phyloP scores from a whole-genome alignment of 2,329 filamentous ascomycete genomes.

The Camillea tinctor region DNA sequence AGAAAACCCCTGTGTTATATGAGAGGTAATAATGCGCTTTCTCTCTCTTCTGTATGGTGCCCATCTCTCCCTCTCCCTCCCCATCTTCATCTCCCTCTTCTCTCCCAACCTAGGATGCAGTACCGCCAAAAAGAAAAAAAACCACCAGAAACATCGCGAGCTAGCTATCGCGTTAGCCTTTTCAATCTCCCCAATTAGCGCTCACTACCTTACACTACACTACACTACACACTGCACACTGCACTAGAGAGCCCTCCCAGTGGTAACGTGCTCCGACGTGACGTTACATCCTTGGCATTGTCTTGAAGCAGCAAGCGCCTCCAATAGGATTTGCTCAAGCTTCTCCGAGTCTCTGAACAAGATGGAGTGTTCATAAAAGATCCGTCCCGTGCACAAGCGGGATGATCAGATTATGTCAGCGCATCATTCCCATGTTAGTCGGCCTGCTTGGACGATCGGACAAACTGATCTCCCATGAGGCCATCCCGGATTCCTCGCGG shows the following conservation, averaged over 20 bases:
- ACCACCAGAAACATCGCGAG: background rate
- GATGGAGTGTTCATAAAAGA: slow-evolving; percentile 4
- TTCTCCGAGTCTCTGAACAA: background rate
- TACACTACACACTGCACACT: too few species aligned
- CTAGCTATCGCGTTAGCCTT: background rate
- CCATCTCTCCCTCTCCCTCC: background rate
- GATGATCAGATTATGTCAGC: slow-evolving; percentile 12
- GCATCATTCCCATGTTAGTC: background rate
- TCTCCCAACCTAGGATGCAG: background rate
- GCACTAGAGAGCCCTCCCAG: slow-evolving; percentile 7
- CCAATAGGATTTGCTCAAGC: slow-evolving; percentile 12
- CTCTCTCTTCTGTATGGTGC: too few species aligned
- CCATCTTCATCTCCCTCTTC: background rate
- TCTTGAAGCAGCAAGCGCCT: slow-evolving; percentile 4
- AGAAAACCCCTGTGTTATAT: slow-evolving; percentile 9
- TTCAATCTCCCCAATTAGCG: slow-evolving; percentile 11
- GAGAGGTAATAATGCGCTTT: slow-evolving; percentile 10
- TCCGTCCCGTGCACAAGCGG: background rate
- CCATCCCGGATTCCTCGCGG: background rate
- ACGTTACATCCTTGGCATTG: slow-evolving; percentile 25
- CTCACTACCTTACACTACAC: too few species aligned
- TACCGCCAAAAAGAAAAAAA: slow-evolving; percentile 6
- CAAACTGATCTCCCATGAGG: slow-evolving; percentile 3
- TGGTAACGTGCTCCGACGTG: slow-evolving; percentile 11
- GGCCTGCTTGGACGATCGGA: background rate